A percentile compares a stretch with the other conserved stretches of the same genome.
Conservation (phyloP, 1,284 basidiomycete species). For the Boletus sp. region DNA sequence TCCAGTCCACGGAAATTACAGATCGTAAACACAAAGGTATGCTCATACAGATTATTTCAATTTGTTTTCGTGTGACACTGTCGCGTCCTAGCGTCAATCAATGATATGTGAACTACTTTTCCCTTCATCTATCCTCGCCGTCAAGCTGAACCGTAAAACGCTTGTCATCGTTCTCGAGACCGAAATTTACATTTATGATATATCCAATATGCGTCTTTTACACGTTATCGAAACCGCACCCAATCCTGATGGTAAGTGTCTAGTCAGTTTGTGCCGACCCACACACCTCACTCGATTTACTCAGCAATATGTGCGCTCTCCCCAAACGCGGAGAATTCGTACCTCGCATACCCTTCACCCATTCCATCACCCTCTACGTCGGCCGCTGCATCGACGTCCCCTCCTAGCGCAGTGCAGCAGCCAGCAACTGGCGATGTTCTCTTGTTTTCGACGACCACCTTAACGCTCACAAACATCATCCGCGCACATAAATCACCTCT, state of each 20-base stretch:
- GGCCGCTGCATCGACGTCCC: slow-evolving; percentile 42
- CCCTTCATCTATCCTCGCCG: slow-evolving; percentile 91
- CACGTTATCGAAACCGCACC: slow-evolving; percentile 97
- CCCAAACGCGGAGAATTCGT: slow-evolving; percentile 93
- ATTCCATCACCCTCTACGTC: slow-evolving; percentile 77
- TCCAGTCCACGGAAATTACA: slow-evolving; percentile 90
- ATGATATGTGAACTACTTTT: slow-evolving; percentile 99
- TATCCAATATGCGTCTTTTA: slow-evolving; percentile 95
- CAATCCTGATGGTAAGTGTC: slow-evolving; percentile 80
- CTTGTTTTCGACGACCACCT: slow-evolving; percentile 87
- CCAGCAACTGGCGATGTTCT: slow-evolving; percentile 78
- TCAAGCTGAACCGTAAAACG: slow-evolving; percentile 95
- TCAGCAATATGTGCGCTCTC: slow-evolving; percentile 92
- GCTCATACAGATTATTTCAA: slow-evolving; percentile 12
- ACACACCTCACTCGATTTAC: not conserved
- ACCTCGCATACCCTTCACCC: slow-evolving; percentile 93
- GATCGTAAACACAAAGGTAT: slow-evolving; percentile 96
- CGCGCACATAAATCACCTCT: slow-evolving; percentile 97
- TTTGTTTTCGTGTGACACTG: not conserved
- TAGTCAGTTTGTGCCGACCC: not conserved
- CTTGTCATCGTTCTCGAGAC: slow-evolving; percentile 93
- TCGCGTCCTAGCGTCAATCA: slow-evolving; percentile 74
- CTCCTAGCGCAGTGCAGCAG: slow-evolving; percentile 42
- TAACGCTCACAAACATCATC: slow-evolving; percentile 92
- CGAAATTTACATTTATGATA: slow-evolving; percentile 99